phyloP scores from a whole-genome alignment of 148 eudicot species.

The Camellia lanceoleosa region DNA sequence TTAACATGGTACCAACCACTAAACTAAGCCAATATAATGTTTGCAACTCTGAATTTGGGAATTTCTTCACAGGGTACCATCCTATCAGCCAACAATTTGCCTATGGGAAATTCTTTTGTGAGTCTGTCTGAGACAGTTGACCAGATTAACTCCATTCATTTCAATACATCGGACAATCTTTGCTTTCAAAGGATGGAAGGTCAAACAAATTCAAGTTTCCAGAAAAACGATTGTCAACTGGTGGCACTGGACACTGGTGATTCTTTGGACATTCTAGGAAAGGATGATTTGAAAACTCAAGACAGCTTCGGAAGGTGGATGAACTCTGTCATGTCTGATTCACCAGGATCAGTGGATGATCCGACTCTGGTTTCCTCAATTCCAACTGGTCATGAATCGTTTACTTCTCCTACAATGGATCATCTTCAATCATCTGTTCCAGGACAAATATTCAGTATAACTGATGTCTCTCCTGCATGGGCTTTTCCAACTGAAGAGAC shows the following conservation, averaged over 20 bases:
- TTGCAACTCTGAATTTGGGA: neutral
- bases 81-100: slow-evolving; percentile 27
- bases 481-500: slow-evolving; percentile 72
- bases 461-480: slow-evolving; percentile 78
- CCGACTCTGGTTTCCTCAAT: slow-evolving; percentile 38
- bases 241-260: neutral
- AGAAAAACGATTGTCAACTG: slow-evolving; percentile 10
- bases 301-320: slow-evolving; percentile 83
- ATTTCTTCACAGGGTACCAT: slow-evolving; percentile 36
- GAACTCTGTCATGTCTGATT: slow-evolving; percentile 50
- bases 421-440: slow-evolving; percentile 29
- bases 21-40: neutral
- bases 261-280: neutral
- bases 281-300: slow-evolving; percentile 39
- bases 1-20: neutral
- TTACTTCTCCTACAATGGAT: slow-evolving; percentile 26
- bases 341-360: slow-evolving; percentile 52
- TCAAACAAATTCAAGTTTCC: slow-evolving; percentile 27
- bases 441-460: slow-evolving; percentile 61
- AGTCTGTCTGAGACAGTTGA: slow-evolving; percentile 25
- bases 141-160: slow-evolving; percentile 23
- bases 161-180: slow-evolving; percentile 19
- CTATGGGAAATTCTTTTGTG: slow-evolving; percentile 29
- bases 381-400: slow-evolving; percentile 37
- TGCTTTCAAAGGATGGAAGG: slow-evolving; percentile 28